Percentiles rank a stretch among this genome's conserved stretches.
phyloP scores from a whole-genome alignment of 495 filamentous ascomycete genomes.

The Penicillium macrosclerotiorum region DNA sequence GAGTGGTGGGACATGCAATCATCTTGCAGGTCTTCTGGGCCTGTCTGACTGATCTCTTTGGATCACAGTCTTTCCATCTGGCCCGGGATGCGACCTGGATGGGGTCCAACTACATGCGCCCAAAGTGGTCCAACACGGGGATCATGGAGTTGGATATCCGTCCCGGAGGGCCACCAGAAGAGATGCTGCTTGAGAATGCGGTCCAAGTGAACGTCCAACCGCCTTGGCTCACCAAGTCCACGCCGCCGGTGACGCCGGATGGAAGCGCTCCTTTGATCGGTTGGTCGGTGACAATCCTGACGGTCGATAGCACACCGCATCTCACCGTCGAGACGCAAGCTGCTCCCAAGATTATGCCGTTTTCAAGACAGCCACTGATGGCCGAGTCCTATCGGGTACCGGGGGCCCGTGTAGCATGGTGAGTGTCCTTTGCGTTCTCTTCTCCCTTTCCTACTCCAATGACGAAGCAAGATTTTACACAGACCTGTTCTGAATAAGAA shows the following conservation, averaged over 20 bases:
- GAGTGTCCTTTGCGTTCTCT: neutral
- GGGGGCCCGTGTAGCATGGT: slow-evolving; percentile 3
- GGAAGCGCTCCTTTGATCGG: slow-evolving; percentile 7
- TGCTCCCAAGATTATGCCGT: slow-evolving; percentile 65
- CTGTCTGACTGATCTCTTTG: slow-evolving; percentile 53
- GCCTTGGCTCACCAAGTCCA: neutral
- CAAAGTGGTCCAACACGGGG: slow-evolving; percentile 61
- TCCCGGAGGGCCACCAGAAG: slow-evolving; percentile 1
- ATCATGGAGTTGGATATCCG: slow-evolving; percentile 54
- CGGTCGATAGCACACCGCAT: slow-evolving; percentile 56
- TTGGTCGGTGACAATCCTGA: slow-evolving; percentile 19
- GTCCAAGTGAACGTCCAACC: slow-evolving; percentile 1
- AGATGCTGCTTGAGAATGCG: neutral
- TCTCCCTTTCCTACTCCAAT: slow-evolving; percentile 22
- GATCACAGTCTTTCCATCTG: slow-evolving; percentile 35
- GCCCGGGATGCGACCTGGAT: slow-evolving; percentile 11
- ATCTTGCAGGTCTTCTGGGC: slow-evolving; percentile 66
- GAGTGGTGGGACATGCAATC: slow-evolving; percentile 75
- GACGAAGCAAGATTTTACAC: slow-evolving; percentile 54
- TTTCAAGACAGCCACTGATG: slow-evolving; percentile 66
- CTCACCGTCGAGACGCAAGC: slow-evolving; percentile 47
- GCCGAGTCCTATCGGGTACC: slow-evolving; percentile 56
- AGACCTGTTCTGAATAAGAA: slow-evolving; percentile 54
- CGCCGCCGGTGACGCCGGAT: neutral
- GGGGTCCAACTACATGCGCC: slow-evolving; percentile 17